A percentile compares a stretch with the other conserved stretches of the same genome.
Evolutionary conservation across 805 yeast species (phyloP).

Genomic region (Lipomyces spencermartinsiae): DNA sequence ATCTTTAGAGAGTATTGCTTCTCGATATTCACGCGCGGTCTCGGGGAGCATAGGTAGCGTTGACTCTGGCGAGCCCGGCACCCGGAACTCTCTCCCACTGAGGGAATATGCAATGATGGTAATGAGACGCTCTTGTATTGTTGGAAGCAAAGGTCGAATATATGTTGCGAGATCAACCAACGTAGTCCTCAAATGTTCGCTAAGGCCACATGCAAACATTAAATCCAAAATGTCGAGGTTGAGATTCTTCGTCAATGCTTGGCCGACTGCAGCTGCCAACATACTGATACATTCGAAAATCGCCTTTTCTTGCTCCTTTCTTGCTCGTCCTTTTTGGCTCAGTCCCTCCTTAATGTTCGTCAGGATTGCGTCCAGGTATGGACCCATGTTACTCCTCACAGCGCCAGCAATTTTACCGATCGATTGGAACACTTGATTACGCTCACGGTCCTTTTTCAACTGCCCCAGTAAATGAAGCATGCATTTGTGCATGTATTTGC

Average conservation of each 20-base stretch:
- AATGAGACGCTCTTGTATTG: conserved; percentile 73
- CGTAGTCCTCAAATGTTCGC: conserved; percentile 81
- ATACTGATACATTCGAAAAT: conserved; percentile 88
- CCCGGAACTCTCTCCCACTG: conserved; percentile 79
- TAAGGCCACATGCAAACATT: conserved; percentile 80
- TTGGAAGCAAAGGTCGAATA: conserved; percentile 79
- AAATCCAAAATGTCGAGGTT: conserved; percentile 80
- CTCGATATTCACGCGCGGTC: conserved; percentile 80
- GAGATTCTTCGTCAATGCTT: conserved; percentile 87
- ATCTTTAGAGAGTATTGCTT: conserved; percentile 72
- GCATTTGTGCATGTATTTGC: conserved; percentile 79
- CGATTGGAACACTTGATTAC: conserved; percentile 74
- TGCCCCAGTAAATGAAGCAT: conserved; percentile 78
- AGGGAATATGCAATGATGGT: conserved; percentile 74
- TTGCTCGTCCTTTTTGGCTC: conserved; percentile 59
- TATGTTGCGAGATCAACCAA: conserved; percentile 68
- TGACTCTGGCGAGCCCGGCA: conserved; percentile 85
- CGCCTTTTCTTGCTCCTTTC: conserved; percentile 82
- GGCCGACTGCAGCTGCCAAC: conserved; percentile 87
- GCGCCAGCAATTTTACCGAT: conserved; percentile 82
- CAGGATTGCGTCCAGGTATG: conserved; percentile 85
- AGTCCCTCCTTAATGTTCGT: conserved; percentile 84
- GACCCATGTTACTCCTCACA: conserved; percentile 82
- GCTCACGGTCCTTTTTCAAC: conserved; percentile 76
- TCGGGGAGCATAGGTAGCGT: conserved; percentile 48